Evolutionary conservation across 345 rosid species (phyloP).

Genomic region (Eucalyptus sp.): DNA sequence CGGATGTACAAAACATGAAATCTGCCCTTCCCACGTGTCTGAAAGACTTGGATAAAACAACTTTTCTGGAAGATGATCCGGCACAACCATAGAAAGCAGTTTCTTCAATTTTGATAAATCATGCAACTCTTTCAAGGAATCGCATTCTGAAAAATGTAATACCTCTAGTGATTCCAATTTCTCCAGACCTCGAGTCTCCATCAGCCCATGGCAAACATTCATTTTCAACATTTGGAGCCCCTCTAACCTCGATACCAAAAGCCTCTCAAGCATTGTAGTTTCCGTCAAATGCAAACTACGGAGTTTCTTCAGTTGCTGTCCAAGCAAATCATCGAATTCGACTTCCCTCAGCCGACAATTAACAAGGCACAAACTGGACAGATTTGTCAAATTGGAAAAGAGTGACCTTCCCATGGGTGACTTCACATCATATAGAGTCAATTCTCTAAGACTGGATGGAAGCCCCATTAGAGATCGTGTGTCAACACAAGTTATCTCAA

Average conservation of each 20-base stretch:
- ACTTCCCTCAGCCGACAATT: neutral
- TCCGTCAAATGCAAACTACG: accelerated
- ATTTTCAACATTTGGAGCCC: accelerated
- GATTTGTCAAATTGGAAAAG: neutral
- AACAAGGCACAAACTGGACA: neutral
- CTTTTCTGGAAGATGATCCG: no score
- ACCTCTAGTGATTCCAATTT: no score
- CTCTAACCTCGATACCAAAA: no score
- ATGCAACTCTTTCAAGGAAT: neutral
- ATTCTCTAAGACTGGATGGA: accelerated
- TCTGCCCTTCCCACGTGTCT: no score
- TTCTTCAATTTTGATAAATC: neutral
- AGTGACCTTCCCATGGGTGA: no score
- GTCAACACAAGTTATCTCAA: neutral
- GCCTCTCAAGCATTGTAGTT: no score
- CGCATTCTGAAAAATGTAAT: accelerated
- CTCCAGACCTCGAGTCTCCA: no score
- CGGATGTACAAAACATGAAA: no score
- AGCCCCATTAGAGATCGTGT: neutral
- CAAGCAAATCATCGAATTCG: neutral
- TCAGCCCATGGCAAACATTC: accelerated
- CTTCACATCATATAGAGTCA: neutral
- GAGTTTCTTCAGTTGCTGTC: neutral
- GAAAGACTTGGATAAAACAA: no score
- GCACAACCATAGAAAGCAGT: accelerated